Evolutionary conservation across 2,329 filamentous ascomycete species (phyloP), one percentile per base, ranked within the genome.

Genomic region (Helminthosporium solani): DNA sequence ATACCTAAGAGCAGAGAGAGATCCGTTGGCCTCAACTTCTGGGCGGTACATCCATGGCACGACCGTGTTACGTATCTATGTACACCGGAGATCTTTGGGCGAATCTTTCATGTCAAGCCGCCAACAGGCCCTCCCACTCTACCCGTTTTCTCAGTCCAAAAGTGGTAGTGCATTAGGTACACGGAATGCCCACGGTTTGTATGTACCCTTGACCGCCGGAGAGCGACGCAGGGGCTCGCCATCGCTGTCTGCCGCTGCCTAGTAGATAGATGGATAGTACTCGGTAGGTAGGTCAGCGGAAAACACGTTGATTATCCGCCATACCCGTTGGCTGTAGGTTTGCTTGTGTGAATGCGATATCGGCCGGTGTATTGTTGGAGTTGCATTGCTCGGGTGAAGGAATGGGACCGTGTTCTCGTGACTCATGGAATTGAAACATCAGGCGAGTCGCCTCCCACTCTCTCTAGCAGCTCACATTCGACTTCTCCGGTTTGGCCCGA

Each of bases 371-470:
- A 41, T n/a, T 16, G 28, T 38, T 23, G 23, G 35, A 23, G n/a
- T 9, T 28, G 33, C 23, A 25, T 25, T 9, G 18, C 14, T 11
- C 19, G 40, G 42, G 43, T 44, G 45, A 44, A n/a, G 54, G 51
- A 54, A 56, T 39, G 45, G 47, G 56, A 46, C 49, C 51, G 48
- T 54, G 57, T 62, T 58, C 59, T 65, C 64, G 63, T 69, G 66
- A 70, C 66, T 64, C 62, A 66, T 63, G 51, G 16, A n/a, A 34
- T 18, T n/a, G 55, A 61, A 62, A 61, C 37, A 40, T 49, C 40
- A 53, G 51, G 46, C 53, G 49, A 58, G 55, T 27, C n/a, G 18
- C 38, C 34, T 55, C 50, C 52, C 44, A 48, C 41, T 42, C 31
- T 50, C 36, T 50, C 42, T 51, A 44, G 49, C 54, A 59, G 51